Evolutionary conservation across 83 land plant species (phyloP).

Genomic region (Thuja plicata): DNA sequence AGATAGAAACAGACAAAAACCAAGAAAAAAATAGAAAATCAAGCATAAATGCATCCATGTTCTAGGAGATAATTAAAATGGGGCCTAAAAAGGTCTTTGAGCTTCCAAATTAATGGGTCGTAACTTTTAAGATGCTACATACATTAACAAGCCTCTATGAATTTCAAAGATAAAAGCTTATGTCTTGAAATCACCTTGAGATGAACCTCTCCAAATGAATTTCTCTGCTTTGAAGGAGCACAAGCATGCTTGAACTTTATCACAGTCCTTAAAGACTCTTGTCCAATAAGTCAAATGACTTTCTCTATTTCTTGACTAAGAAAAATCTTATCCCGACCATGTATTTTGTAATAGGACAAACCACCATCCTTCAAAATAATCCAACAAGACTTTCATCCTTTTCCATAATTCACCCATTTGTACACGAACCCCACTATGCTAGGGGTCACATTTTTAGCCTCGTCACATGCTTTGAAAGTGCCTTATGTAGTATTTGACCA

Average conservation of each 20-base stretch:
- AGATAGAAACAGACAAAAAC: too few relatives aligned
- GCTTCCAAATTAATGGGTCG: too few relatives aligned
- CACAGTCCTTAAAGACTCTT: slow-evolving; percentile 33
- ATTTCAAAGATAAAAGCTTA: neutral
- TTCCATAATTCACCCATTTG: too few relatives aligned
- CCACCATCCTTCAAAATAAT: slow-evolving; percentile 49
- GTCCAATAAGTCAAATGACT: slow-evolving; percentile 42
- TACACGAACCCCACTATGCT: too few relatives aligned
- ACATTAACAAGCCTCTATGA: neutral
- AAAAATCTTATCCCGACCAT: slow-evolving; percentile 47
- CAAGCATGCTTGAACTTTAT: slow-evolving; percentile 20
- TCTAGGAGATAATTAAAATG: too few relatives aligned
- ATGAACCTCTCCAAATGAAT: slow-evolving; percentile 40
- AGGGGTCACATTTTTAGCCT: too few relatives aligned
- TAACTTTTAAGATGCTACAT: too few relatives aligned
- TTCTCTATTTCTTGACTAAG: slow-evolving; percentile 35
- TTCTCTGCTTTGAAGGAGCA: slow-evolving; percentile 15
- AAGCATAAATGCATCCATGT: too few relatives aligned
- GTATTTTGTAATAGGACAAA: slow-evolving; percentile 54
- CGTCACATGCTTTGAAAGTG: too few relatives aligned
- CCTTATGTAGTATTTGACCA: too few relatives aligned
- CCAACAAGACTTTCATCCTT: slow-evolving; percentile 62
- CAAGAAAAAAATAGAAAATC: too few relatives aligned
- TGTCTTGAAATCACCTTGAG: slow-evolving; percentile 30
- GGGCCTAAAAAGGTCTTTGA: too few relatives aligned